These are phyloP conservation scores for Craterostigma plantagineum DNA, from an alignment of 257 asterid species.

Conservation along the genomic window DNA sequence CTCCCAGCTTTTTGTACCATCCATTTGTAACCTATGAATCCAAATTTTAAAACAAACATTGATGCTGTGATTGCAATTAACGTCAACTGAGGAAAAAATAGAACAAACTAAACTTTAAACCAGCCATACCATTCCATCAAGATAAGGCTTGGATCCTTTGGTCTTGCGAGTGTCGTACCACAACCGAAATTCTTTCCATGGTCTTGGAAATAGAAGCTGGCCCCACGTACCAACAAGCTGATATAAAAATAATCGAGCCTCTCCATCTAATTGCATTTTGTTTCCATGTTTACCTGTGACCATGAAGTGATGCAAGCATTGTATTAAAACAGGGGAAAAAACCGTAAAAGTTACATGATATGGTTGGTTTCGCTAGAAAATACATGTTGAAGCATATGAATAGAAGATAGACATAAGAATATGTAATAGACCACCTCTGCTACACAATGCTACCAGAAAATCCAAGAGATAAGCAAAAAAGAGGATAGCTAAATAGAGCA, in stretches of 20 bases:
- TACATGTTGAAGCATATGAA: no score
- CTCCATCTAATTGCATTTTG: constrained; percentile 52
- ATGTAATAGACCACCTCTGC: no score
- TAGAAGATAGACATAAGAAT: no score
- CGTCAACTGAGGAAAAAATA: not conserved
- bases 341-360: no score
- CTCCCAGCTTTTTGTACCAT: constrained; percentile 93
- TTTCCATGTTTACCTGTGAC: constrained; percentile 81
- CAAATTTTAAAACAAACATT: no score
- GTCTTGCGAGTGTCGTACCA: constrained; percentile 78
- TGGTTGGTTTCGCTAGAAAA: no score
- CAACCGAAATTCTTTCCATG: constrained; percentile 90
- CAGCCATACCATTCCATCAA: constrained; percentile 69
- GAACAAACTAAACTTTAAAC: constrained; percentile 4
- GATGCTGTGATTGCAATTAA: no score
- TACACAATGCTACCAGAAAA: no score
- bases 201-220: constrained; percentile 88
- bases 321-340: no score
- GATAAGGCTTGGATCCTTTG: constrained; percentile 59
- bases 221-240: constrained; percentile 99
- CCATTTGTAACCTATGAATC: constrained; percentile 66
- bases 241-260: constrained; percentile 51
- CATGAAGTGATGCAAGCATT: not conserved
- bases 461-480: not conserved
- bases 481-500: not conserved